A percentile compares a stretch with the other conserved stretches of the same genome.
Conservation (phyloP, 139 green algal species). For the Pseudopediastrum boryanum region DNA sequence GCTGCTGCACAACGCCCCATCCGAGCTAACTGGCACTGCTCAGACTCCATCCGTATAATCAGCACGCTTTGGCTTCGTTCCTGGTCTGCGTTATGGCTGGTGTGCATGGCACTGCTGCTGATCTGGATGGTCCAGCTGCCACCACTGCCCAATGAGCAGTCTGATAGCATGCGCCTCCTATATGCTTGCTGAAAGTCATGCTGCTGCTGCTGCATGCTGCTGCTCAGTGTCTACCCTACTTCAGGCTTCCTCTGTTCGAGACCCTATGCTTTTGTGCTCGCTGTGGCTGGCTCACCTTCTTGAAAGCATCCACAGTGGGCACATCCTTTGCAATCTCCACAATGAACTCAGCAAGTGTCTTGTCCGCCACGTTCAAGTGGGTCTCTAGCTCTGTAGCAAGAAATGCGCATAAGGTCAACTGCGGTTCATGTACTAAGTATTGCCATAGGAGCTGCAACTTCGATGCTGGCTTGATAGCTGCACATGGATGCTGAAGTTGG, state of each 20-base stretch:
- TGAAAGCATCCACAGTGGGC: slow-evolving; percentile 67
- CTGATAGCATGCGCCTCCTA: neutral
- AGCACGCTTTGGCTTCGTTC: too few species aligned
- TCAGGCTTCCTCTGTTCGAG: neutral
- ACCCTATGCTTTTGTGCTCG: neutral
- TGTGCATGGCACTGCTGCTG: too few species aligned
- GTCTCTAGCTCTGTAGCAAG: slow-evolving; percentile 88
- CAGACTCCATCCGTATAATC: too few species aligned
- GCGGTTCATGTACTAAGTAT: neutral
- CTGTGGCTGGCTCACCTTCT: slow-evolving; percentile 42
- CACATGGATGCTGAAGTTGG: neutral
- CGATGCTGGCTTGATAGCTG: neutral
- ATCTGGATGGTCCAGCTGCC: too few species aligned
- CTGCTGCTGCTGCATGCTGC: neutral
- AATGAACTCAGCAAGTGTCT: slow-evolving; percentile 96
- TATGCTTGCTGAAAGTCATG: neutral
- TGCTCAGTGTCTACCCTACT: neutral
- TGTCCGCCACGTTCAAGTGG: slow-evolving; percentile 93
- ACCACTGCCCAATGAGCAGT: neutral
- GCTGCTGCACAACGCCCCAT: too few species aligned
- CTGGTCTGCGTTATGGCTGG: too few species aligned
- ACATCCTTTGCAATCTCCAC: slow-evolving; percentile 80
- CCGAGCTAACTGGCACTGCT: too few species aligned
- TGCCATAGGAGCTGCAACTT: neutral
- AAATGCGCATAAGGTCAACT: neutral